Evolutionary conservation across 2,329 filamentous ascomycete genomes (phyloP), one percentile per base, ranked within the genome.

Genomic region (Pseudocercospora macadamiae): DNA sequence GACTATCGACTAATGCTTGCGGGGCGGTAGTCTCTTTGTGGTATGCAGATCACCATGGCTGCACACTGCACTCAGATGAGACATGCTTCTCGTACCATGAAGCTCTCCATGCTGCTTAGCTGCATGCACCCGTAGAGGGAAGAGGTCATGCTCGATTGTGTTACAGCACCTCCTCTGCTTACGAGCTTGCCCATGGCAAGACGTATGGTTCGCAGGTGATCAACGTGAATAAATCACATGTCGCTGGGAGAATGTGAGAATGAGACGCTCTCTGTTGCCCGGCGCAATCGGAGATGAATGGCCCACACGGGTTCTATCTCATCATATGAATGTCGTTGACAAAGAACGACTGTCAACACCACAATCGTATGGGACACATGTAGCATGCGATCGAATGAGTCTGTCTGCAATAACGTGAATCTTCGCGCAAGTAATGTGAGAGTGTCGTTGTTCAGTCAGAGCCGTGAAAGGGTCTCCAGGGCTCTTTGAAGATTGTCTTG

Each of bases 61-160:
- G 39, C n/a, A n/a, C n/a, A n/a, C n/a, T n/a, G n/a, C n/a, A n/a
- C n/a, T n/a, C n/a, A n/a, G n/a, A n/a, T n/a, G n/a, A n/a, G n/a
- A n/a, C n/a, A n/a, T n/a, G n/a, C n/a, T n/a, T n/a, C 19, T 14
- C 18, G 39, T 44, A 21, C 21, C 39, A 21, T 25, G 39, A 44
- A 44, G 39, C 39, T 44, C 39, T 44, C 39, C 39, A 44, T 44
- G 39, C 39, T 44, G 16, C 39, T 9, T 32, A 44, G 39, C 39
- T 44, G 39, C 39, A 44, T 14, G 16, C 9, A 1, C 21, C 39
- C 42, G 42, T 21, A 26, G 51, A 16, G 37, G 30, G 34, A n/a
- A 5, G 28, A 9, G 51, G 21, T 42, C 51, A 53, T 53, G 30
- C 21, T 39, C 19, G 18, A 39, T 14, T 42, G 42, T 45, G 42